Evolutionary conservation across 2,329 filamentous ascomycete genomes (phyloP), one percentile per base, ranked within the genome.

Genomic region (Botrytis squamosa): DNA sequence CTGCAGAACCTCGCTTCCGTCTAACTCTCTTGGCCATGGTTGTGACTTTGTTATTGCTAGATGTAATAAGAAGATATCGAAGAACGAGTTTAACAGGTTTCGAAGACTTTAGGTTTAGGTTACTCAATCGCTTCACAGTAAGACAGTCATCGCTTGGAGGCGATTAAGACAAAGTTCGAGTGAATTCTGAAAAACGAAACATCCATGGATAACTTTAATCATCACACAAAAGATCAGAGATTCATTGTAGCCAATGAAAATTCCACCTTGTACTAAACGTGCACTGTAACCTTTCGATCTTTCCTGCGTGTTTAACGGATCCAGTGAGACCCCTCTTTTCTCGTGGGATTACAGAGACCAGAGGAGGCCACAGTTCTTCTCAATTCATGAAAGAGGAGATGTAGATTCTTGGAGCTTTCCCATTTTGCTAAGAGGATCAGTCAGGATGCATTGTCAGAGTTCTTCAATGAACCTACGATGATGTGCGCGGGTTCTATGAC

Each of bases 101-200:
- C 5, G 10, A n/a, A 14, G 22, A 14, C 22, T 6, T n/a, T 1
- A 3, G 6, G 0, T 0, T 5, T 25, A 52, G 25, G 25, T 25
- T 9, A 0, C 49, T 14, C 25, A n/a, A 0, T 2, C 25, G 12
- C 49, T 52, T 25, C 0, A 52, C 1, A 1, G 0, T n/a, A 52
- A n/a, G 25, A 52, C 25, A 25, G 49, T 52, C 25, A 52, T n/a
- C 10, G 25, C 49, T 14, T 52, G 25, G 3, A 52, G 49, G 46
- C 7, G 49, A 14, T 10, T 52, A 52, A n/a, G 0, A 52, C 4
- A 52, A 52, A 52, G 4, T 0, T n/a, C 25, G 49, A 52, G 49
- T n/a, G 25, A n/a, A 52, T 52, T 14, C 10, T 52, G 25, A n/a
- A 52, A 52, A 52, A 52, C 10, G 25, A 4, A 52, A 4, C 49